These are phyloP conservation scores for Pythium periplocum DNA, from an alignment of 352 stramenopile genomes.

Conservation along the genomic window DNA sequence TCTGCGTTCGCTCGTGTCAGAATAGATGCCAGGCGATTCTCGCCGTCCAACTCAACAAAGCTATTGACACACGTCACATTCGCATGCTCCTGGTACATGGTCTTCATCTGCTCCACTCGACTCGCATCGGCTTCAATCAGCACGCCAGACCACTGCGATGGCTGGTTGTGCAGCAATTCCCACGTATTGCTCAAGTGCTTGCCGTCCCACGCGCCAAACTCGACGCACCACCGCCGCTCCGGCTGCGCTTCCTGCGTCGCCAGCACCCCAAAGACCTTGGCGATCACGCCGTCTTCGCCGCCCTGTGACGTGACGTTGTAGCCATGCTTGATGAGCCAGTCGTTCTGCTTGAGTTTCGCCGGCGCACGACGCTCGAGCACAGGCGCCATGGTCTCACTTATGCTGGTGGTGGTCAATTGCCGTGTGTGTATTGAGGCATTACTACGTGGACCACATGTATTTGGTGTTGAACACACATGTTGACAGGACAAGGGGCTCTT, in stretches of 20 bases:
- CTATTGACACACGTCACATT: constrained; percentile 45
- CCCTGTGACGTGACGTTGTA: constrained; percentile 60
- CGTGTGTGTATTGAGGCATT: no score
- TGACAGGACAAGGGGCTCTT: no score
- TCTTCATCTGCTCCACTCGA: constrained; percentile 32
- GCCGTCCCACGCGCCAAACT: constrained; percentile 82
- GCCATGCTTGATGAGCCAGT: constrained; percentile 59
- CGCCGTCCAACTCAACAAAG: constrained; percentile 36
- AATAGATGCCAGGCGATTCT: constrained; percentile 24
- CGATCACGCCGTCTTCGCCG: constrained; percentile 78
- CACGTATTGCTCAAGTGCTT: constrained; percentile 75
- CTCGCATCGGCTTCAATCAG: constrained; percentile 72
- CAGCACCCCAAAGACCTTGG: constrained; percentile 45
- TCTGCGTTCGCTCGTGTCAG: constrained; percentile 3
- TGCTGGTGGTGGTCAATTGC: no score
- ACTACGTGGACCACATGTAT: no score
- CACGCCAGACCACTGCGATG: constrained; percentile 44
- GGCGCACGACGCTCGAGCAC: constrained; percentile 12
- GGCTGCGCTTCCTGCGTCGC: constrained; percentile 7
- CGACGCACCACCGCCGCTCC: constrained; percentile 53
- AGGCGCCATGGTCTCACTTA: neutral
- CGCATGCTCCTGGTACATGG: constrained; percentile 32
- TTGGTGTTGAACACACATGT: no score
- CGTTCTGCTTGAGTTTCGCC: constrained; percentile 17
- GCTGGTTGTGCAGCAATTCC: constrained; percentile 33